Evolutionary conservation across 1,284 basidiomycete species (phyloP).

Genomic region (Hortiboletus rubellus): DNA sequence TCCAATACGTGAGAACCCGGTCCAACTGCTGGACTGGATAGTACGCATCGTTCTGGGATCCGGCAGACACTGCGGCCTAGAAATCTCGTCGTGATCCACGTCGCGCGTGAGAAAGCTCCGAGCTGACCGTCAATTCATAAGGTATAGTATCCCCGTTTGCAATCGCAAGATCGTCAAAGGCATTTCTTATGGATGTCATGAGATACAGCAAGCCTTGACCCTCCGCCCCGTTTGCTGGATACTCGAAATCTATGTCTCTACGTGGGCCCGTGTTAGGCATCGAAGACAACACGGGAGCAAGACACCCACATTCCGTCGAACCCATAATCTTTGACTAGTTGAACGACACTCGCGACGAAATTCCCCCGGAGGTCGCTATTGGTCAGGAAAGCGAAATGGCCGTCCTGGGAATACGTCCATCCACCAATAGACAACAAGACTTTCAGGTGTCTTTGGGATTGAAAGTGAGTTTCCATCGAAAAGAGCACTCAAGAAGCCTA

Average conservation of each 20-base stretch:
- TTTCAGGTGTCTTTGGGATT: constrained; percentile 63
- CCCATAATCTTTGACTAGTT: constrained; percentile 82
- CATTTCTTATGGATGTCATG: constrained; percentile 54
- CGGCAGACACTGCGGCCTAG: constrained; percentile 57
- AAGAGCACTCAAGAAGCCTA: neutral
- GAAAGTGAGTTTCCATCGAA: constrained; percentile 7
- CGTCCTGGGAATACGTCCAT: constrained; percentile 68
- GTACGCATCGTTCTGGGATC: constrained; percentile 63
- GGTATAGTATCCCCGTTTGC: constrained; percentile 60
- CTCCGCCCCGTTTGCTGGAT: constrained; percentile 49
- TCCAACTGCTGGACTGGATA: constrained; percentile 77
- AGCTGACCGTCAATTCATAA: constrained; percentile 54
- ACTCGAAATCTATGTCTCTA: constrained; percentile 74
- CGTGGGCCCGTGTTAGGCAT: neutral
- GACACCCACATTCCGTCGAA: constrained; percentile 76
- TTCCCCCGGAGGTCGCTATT: constrained; percentile 53
- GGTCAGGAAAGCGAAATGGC: constrained; percentile 66
- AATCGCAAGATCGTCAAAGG: constrained; percentile 50
- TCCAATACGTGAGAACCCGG: constrained; percentile 78
- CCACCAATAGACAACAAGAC: constrained; percentile 79
- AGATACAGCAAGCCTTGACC: constrained; percentile 62
- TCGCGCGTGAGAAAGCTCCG: neutral
- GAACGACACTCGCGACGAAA: constrained; percentile 74
- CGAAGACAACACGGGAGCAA: neutral
- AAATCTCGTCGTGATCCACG: neutral